Conservation (phyloP, 345 rosid genomes). For the Combretum micranthum region DNA sequence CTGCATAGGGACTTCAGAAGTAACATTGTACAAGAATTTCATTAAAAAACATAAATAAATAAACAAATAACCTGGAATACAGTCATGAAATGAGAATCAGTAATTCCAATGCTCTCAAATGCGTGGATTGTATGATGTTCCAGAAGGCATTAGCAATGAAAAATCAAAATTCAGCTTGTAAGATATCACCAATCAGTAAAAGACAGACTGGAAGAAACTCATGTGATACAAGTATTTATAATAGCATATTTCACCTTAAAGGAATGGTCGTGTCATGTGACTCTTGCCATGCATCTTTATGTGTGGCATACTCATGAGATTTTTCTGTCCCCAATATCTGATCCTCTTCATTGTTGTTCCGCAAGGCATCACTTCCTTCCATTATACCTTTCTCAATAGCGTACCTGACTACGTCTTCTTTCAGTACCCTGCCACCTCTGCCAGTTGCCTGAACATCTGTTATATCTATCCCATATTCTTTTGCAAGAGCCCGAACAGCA, state of each 20-base stretch:
- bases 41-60: background rate
- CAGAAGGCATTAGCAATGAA: too few relatives aligned
- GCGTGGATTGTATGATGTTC: background rate
- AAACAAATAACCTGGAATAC: background rate
- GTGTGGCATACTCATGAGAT: constrained; percentile 6
- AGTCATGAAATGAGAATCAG: background rate
- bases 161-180: too few relatives aligned
- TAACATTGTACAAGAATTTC: too few relatives aligned
- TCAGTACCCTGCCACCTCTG: constrained; percentile 64
- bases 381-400: constrained; percentile 39
- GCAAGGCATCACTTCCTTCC: constrained; percentile 24
- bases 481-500: constrained; percentile 75
- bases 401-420: constrained; percentile 64
- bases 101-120: background rate
- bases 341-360: constrained; percentile 15
- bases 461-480: constrained; percentile 55
- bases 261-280: constrained; percentile 53
- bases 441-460: constrained; percentile 63
- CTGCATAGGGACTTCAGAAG: too few relatives aligned
- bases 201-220: too few relatives aligned
- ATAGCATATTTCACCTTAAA: constrained; percentile 41
- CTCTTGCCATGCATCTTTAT: constrained; percentile 16
- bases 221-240: too few relatives aligned
- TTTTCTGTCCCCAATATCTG: constrained; percentile 20
- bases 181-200: too few relatives aligned